Evolutionary conservation across 2,329 filamentous ascomycete species (phyloP).

Genomic region (Claviceps sp.): DNA sequence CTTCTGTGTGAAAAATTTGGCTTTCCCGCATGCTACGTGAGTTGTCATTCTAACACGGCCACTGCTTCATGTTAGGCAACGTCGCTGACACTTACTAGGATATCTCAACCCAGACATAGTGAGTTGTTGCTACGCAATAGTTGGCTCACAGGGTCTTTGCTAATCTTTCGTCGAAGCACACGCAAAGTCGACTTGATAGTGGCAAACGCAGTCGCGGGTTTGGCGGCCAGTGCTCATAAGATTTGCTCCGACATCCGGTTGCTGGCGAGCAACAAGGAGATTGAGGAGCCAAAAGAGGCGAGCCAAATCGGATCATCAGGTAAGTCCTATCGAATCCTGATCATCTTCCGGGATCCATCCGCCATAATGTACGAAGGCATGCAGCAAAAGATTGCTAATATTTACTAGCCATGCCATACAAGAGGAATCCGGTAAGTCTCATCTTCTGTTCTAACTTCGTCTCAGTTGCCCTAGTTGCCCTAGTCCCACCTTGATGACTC

Average conservation of each 20-base stretch:
- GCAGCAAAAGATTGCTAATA: constrained; percentile 31
- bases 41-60: constrained; percentile 49
- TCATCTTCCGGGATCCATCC: background rate
- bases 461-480: background rate
- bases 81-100: constrained; percentile 4
- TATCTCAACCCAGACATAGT: constrained; percentile 52
- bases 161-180: constrained; percentile 23
- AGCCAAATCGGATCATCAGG: constrained; percentile 54
- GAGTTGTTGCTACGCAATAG: constrained; percentile 1
- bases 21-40: constrained; percentile 33
- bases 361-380: background rate
- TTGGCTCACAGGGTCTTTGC: constrained; percentile 1
- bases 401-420: constrained; percentile 18
- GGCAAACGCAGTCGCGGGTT: constrained; percentile 65
- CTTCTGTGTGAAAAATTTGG: constrained; percentile 41
- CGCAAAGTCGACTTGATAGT: constrained; percentile 73
- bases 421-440: constrained; percentile 9
- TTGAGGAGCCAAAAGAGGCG: constrained; percentile 74
- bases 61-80: constrained; percentile 11
- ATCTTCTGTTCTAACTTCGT: background rate
- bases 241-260: constrained; percentile 65
- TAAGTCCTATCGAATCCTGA: background rate
- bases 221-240: constrained; percentile 61
- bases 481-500: background rate
- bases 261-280: constrained; percentile 63